Percentiles rank a stretch among this genome's conserved stretches.
Evolutionary conservation across 345 rosid genomes (phyloP).

Genomic region (Dipteronia sinensis): DNA sequence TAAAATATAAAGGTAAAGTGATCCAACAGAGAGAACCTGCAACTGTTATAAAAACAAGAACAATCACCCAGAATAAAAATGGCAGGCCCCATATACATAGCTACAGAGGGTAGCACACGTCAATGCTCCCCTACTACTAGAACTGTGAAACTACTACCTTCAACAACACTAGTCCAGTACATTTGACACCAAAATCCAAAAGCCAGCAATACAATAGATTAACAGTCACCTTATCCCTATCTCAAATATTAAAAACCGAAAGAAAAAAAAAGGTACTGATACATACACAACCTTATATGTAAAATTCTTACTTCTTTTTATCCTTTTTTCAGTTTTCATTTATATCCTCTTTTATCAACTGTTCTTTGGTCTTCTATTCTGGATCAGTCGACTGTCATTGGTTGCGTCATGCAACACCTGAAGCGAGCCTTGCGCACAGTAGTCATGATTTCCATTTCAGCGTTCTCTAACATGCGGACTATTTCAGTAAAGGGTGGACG

Average conservation of each 20-base stretch:
- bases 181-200: slow-evolving; percentile 32
- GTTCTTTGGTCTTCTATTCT: slow-evolving; percentile 21
- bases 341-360: slow-evolving; percentile 24
- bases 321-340: slow-evolving; percentile 29
- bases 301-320: slow-evolving; percentile 39
- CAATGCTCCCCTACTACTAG: slow-evolving; percentile 26
- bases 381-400: slow-evolving; percentile 47
- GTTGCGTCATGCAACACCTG: slow-evolving; percentile 52
- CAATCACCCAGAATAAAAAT: slow-evolving; percentile 24
- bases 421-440: slow-evolving; percentile 53
- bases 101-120: slow-evolving; percentile 21
- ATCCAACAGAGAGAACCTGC: slow-evolving; percentile 26
- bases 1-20: background rate
- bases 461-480: slow-evolving; percentile 50
- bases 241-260: background rate
- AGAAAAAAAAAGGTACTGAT: slow-evolving; percentile 24
- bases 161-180: slow-evolving; percentile 26
- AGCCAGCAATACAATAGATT: slow-evolving; percentile 31
- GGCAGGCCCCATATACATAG: slow-evolving; percentile 29
- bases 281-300: slow-evolving; percentile 51
- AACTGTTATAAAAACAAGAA: slow-evolving; percentile 16
- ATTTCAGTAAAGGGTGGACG: slow-evolving; percentile 52
- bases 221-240: slow-evolving; percentile 29
- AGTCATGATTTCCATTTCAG: slow-evolving; percentile 50
- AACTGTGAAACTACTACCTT: slow-evolving; percentile 19